Evolutionary conservation across 202 grass and related monocot genomes (phyloP).

Genomic region (Setaria italica): DNA sequence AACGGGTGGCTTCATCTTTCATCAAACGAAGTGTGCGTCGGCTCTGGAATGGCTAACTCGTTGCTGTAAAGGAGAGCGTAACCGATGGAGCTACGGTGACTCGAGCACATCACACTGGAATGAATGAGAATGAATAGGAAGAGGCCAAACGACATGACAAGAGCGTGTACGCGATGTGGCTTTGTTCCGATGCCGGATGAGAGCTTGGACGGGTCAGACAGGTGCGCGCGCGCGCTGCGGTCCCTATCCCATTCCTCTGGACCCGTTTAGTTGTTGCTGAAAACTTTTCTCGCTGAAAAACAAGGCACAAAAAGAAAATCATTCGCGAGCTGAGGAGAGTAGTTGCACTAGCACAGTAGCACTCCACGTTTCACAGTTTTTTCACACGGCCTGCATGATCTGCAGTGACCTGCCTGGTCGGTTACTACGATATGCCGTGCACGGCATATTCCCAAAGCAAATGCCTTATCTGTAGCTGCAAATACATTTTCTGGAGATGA

Average conservation of each 20-base stretch:
- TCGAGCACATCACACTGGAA: background rate
- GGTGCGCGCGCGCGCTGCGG: constrained; percentile 24
- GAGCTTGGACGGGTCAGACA: constrained; percentile 30
- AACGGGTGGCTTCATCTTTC: background rate
- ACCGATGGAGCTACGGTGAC: too few species aligned
- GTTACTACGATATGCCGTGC: background rate
- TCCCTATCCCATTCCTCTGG: constrained; percentile 22
- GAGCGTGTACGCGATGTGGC: background rate
- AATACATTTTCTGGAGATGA: background rate
- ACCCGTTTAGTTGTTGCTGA: background rate
- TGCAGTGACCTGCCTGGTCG: background rate
- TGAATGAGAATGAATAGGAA: background rate
- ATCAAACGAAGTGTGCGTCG: background rate
- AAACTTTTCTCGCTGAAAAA: background rate
- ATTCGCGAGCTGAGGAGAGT: background rate
- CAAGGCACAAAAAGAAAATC: background rate
- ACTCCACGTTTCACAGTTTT: background rate
- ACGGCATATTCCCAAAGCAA: background rate
- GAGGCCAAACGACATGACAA: constrained; percentile 5
- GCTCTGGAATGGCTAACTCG: background rate
- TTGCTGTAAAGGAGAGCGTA: background rate
- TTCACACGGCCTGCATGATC: background rate
- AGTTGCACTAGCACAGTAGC: background rate
- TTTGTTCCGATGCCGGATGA: background rate
- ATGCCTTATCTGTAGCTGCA: background rate